Conservation (phyloP, 2,329 filamentous ascomycete species). For the Fusarium aywerte region DNA sequence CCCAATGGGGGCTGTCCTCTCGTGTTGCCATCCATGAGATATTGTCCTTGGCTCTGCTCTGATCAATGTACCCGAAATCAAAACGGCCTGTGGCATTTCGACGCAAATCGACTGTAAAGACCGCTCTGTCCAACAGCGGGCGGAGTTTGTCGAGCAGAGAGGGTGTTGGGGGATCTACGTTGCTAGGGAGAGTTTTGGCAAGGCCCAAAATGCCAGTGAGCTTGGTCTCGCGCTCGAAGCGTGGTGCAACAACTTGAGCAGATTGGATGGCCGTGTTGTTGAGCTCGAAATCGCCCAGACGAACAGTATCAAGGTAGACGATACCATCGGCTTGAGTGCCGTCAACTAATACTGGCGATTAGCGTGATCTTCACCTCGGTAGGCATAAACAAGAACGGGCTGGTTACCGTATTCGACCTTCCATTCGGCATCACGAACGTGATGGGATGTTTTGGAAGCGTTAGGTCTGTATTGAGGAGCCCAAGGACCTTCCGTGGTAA, state of each 20-base stretch:
- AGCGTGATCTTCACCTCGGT: neutral
- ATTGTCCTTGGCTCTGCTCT: constrained; percentile 52
- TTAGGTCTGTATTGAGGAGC: constrained; percentile 57
- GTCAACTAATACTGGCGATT: constrained; percentile 51
- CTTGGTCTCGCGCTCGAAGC: constrained; percentile 55
- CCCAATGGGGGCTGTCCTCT: constrained; percentile 52
- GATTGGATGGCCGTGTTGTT: constrained; percentile 61
- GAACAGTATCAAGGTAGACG: constrained; percentile 63
- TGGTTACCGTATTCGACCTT: constrained; percentile 56
- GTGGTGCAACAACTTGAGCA: constrained; percentile 56
- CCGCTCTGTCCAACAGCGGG: constrained; percentile 52
- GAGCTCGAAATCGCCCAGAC: constrained; percentile 58
- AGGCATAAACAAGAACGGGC: neutral
- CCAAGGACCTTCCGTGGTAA: constrained; percentile 51
- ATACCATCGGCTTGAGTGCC: constrained; percentile 58
- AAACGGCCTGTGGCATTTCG: constrained; percentile 61
- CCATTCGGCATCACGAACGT: constrained; percentile 60
- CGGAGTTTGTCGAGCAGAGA: constrained; percentile 59
- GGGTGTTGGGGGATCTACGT: constrained; percentile 56
- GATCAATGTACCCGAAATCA: constrained; percentile 63
- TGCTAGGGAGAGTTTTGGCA: constrained; percentile 58
- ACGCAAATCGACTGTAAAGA: constrained; percentile 63
- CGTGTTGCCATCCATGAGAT: constrained; percentile 57
- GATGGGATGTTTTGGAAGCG: constrained; percentile 56
- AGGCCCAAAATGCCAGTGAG: constrained; percentile 65